phyloP scores from a whole-genome alignment of 2,329 filamentous ascomycete genomes.

The Xylariaceae sp. region DNA sequence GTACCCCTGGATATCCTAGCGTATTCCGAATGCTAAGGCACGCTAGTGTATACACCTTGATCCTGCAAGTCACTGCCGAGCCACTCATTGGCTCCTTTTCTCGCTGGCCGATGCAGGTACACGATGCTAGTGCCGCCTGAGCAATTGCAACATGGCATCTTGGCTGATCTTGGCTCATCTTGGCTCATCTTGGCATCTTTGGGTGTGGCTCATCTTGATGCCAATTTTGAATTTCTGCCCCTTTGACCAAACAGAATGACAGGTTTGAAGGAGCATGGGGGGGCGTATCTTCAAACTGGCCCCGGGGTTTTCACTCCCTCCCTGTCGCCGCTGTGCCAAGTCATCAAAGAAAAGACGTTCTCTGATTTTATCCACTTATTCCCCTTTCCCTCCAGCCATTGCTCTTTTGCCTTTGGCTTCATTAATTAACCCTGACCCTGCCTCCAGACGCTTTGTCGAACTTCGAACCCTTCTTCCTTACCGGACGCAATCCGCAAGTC shows the following conservation, averaged over 20 bases:
- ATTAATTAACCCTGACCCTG: constrained; percentile 23
- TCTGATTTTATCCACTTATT: constrained; percentile 35
- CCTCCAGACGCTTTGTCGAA: constrained; percentile 33
- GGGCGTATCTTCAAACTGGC: constrained; percentile 20
- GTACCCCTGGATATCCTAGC: constrained; percentile 19
- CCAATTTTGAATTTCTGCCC: constrained; percentile 15
- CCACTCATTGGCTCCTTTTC: constrained; percentile 19
- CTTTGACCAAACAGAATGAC: constrained; percentile 21
- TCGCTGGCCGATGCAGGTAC: constrained; percentile 38
- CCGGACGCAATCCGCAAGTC: constrained; percentile 39
- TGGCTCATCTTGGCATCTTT: constrained; percentile 16
- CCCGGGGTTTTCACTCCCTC: constrained; percentile 29
- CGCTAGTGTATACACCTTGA: constrained; percentile 11
- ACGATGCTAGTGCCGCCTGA: constrained; percentile 17
- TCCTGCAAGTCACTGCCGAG: constrained; percentile 25
- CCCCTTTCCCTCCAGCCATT: constrained; percentile 16
- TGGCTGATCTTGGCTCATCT: neutral
- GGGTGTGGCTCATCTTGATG: constrained; percentile 20
- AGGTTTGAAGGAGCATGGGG: constrained; percentile 6
- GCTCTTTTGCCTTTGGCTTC: constrained; percentile 8
- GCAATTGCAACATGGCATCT: neutral
- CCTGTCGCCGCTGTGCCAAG: constrained; percentile 23
- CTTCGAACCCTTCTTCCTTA: constrained; percentile 29
- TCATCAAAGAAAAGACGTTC: constrained; percentile 17
- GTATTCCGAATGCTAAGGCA: constrained; percentile 4